Evolutionary conservation across 768 basidiomycete species (phyloP), one percentile per base, ranked within the genome.

Genomic region (Suillus fuscotomentosus): DNA sequence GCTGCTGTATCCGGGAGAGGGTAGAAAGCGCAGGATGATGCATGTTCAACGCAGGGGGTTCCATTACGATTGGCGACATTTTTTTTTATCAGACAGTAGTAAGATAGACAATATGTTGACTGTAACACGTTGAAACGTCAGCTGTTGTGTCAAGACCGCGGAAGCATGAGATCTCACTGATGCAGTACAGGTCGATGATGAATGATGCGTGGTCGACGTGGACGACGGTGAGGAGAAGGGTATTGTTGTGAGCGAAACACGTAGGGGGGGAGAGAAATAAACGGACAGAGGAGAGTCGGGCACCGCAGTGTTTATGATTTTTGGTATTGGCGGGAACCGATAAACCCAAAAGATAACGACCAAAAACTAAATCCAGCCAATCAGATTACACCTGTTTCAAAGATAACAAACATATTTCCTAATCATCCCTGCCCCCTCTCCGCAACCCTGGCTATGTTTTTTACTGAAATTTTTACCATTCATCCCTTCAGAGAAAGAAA

Each of bases 31-130:
- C 69, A 45, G 78, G 73, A 68, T 77, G 81, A 66, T 83, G 84
- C 75, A 86, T 81, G 76, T 77, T 81, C 70, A 85, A 70, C 39
- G 82, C 77, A 51, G 84, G 83, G 41, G 83, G 73, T 72, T 87
- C 85, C 68, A 88, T 79, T 67, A 86, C 81, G 72, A 87, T 82
- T 72, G 85, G 82, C 56, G 86, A 81, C 86, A 86, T 86, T 75
- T 73, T 71, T 43, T 74, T 72, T 61, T 62, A 66, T 64, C 60
- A 64, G 61, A 63, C 68, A 27, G 42, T 65, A 74, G 72, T 67
- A 73, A 75, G 72, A 69, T 75, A 76, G 76, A 69, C 61, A 74
- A 77, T 75, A 34, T 43, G 53, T 3, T 31, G 41, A 59, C 43
- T 59, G 41, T 43, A 48, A 27, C 38, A 36, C 60, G 61, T 36